Conservation (phyloP, 495 filamentous ascomycete species). For the Penicillium steckii region DNA sequence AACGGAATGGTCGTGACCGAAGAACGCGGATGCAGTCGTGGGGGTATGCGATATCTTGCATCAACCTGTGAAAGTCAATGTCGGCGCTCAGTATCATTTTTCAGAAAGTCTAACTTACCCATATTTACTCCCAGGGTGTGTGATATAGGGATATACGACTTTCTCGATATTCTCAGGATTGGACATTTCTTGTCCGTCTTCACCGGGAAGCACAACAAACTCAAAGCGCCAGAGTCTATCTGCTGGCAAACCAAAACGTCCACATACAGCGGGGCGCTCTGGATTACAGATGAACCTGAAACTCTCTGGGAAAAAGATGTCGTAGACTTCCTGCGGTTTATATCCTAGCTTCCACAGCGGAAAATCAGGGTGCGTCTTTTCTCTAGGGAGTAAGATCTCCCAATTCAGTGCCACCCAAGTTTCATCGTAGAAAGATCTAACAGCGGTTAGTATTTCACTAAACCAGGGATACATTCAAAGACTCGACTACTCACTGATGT, state of each 20-base stretch:
- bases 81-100: too few species aligned
- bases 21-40: slow-evolving; percentile 46
- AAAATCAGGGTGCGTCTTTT: slow-evolving; percentile 47
- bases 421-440: slow-evolving; percentile 43
- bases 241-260: slow-evolving; percentile 41
- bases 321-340: slow-evolving; percentile 46
- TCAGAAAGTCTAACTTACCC: slow-evolving; percentile 15
- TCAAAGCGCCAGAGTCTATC: slow-evolving; percentile 51
- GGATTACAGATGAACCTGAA: slow-evolving; percentile 49
- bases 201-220: slow-evolving; percentile 33
- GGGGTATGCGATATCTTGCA: slow-evolving; percentile 37
- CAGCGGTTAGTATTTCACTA: background rate
- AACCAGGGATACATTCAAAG: too few species aligned
- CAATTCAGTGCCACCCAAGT: slow-evolving; percentile 54
- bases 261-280: slow-evolving; percentile 40
- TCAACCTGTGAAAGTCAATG: background rate
- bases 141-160: slow-evolving; percentile 33
- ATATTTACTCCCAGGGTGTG: slow-evolving; percentile 29
- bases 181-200: slow-evolving; percentile 34
- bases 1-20: slow-evolving; percentile 47
- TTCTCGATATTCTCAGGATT: slow-evolving; percentile 21
- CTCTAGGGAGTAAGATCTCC: slow-evolving; percentile 43
- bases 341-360: slow-evolving; percentile 48
- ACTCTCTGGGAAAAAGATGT: slow-evolving; percentile 47
- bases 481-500: slow-evolving; percentile 18